Evolutionary conservation across 2,329 filamentous ascomycete genomes (phyloP), one percentile per base, ranked within the genome.

Genomic region (Fusarium begoniae): DNA sequence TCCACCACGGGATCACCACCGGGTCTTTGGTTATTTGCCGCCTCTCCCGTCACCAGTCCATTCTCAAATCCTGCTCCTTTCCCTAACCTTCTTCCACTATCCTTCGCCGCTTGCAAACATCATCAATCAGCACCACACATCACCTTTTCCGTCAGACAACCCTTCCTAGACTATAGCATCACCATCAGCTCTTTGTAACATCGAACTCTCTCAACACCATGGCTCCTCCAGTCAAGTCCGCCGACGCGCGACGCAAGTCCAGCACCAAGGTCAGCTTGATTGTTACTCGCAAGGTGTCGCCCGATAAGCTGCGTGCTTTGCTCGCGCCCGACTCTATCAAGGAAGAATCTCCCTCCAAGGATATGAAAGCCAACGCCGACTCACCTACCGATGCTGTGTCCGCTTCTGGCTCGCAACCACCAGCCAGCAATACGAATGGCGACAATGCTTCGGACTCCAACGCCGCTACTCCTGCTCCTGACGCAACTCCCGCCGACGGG

Each of bases 391-490:
- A 82, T 51, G 81, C 83, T 15, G 79, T 83, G 50, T 80, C 82
- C 64, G 82, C 83, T 57, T 80, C 81, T 60, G 73, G 73, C 13
- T 75, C 76, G 15, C 74, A 76, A 63, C 74, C 76, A 41, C 54
- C 63, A 41, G 80, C 83, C 45, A 77, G 82, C 63, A 82, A 83
- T 69, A 85, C 86, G 37, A 87, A 86, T 75, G 85, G 84, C 63
- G 90, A 91, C 71, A 88, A 87, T 80, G 87, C 86, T 64, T 87
- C 88, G 72, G 88, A 90, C 76, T 91, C 90, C 30, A 89, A 86
- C 73, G 86, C 88, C 26, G 87, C 88, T 47, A 92, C 90, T 22
- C 90, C 90, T 20, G 87, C 84, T 28, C 82, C 87, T 45, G 87
- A 84, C 53, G 87, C 85, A 73, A 91, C 90, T 64, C 74, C 77